phyloP scores from a whole-genome alignment of 192 early-diverging fungal genomes.

The Physocladia obscura region DNA sequence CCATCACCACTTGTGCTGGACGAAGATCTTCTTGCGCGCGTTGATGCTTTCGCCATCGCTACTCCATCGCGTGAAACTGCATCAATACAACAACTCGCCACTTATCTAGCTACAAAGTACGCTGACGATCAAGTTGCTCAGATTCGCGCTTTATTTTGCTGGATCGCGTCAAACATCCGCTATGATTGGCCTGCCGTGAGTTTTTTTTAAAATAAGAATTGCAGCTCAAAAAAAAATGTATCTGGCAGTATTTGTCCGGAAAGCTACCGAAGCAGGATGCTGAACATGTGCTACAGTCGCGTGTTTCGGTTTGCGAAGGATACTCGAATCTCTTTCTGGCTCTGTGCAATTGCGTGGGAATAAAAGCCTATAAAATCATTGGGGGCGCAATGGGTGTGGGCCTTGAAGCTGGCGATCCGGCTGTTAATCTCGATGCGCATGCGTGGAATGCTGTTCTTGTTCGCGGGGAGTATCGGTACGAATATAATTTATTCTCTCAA shows the following conservation, averaged over 20 bases:
- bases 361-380: slow-evolving; percentile 41
- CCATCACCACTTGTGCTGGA: neutral
- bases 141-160: slow-evolving; percentile 54
- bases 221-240: neutral
- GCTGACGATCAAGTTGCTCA: slow-evolving; percentile 38
- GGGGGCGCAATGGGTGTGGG: slow-evolving; percentile 53
- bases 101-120: slow-evolving; percentile 45
- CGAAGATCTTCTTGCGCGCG: neutral
- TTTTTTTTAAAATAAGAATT: neutral
- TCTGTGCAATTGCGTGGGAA: neutral
- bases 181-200: slow-evolving; percentile 48
- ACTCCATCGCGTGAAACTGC: neutral
- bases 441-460: slow-evolving; percentile 58
- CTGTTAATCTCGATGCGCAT: slow-evolving; percentile 42
- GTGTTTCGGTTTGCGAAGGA: slow-evolving; percentile 18
- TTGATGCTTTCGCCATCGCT: neutral
- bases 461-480: slow-evolving; percentile 43
- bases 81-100: neutral
- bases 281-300: neutral
- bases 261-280: neutral
- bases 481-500: neutral
- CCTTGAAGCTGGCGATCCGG: slow-evolving; percentile 38
- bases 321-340: slow-evolving; percentile 26
- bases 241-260: neutral
- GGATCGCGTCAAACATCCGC: slow-evolving; percentile 52